Evolutionary conservation across 768 basidiomycete species (phyloP), one percentile per base, ranked within the genome.

Genomic region (Pholiota microspora): DNA sequence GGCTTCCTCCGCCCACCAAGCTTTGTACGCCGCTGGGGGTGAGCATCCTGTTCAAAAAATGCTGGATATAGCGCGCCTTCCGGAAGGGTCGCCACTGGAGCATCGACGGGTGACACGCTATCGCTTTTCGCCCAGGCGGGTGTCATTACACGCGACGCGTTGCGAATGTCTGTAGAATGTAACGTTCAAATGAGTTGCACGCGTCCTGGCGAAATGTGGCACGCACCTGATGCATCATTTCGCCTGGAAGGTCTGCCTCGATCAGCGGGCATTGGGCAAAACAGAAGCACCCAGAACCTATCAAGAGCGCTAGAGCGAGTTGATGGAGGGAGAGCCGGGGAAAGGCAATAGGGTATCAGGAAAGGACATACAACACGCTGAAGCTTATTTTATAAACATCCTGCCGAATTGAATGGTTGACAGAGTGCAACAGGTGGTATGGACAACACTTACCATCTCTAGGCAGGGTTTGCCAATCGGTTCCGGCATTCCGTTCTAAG

Each of bases 1-100:
- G 80, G 76, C 66, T 84, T 86, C 71, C 86, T 85, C 74, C 79
- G 84, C 55, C 77, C 69, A 59, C 85, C 83, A 0, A 74, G 74
- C 5, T 27, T 28, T 28, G 51, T 31, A 4, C 40, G 51, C 29
- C 15, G 51, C n/a, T 24, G 38, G n/a, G 40, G 38, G 12, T 34
- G 28, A 13, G 9, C 5, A 18, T 51, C 40, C n/a, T 42, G 72
- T 61, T 45, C 75, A 75, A 44, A 74, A 76, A 25, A 73, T 15
- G 3, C 49, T 52, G 16, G 59, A 51, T 64, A 56, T n/a, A 69
- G 54, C 47, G 53, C 51, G 29, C 64, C 66, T 16, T 71, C 67
- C 44, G 69, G 55, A 34, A 77, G 73, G 23, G 85, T 79, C 28
- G 31, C 15, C 27, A 16, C 21, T 23, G 15, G 18, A 9, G 40